Base-by-base conservation (phyloP, 768 basidiomycete species). In the Royoungia palumana region DNA sequence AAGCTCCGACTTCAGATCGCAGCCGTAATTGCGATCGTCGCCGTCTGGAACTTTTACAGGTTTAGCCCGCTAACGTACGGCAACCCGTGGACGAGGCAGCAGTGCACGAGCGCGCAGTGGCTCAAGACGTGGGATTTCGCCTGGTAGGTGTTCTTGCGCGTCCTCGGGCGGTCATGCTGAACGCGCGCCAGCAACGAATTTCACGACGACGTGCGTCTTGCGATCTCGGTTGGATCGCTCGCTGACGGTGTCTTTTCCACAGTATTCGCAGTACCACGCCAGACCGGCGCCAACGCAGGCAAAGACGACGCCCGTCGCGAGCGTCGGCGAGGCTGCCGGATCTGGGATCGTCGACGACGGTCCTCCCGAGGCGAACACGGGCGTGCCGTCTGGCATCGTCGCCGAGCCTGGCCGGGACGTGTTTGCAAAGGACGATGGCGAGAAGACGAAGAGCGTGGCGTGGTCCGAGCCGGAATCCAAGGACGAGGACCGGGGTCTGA, bases 71-170 rank as follows among this genome's bases (percentile, higher is more conserved):
- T 98, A 38, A 73, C 79, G 0, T 98, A 99, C 63, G 96, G 91
- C 0, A 80, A 71, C 17, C 75, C 80, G 0, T 98, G 95, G 96
- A 97, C 95, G 28, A 89, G 77, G 70, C 63, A 60, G 8, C 76
- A 89, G 53, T 98, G 96, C 58, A 65, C 76, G 44, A 77, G 72
- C 35, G 83, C 91, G 1, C 85, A 82, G 62, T 94, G 92, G 91
- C 57, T 95, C 35, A 91, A 85, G 72, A 88, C 85, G 5, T 99
- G 96, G 96, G 96, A 99, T 69, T 97, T 98, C 66, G 79, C 83
- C 24, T 99, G 94, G 87, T 84, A 60, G 35, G 78, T 66, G 8
- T 39, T 30, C 1, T 21, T 7, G n/a, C 11, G 11, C 16, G 22
- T 17, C 6, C 4, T 47, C 40, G 32, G n/a, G n/a, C n/a, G n/a